A percentile compares a stretch with the other conserved stretches of the same genome.
Evolutionary conservation across 2,329 filamentous ascomycete species (phyloP).

Genomic region (Lachnellula hyalina): DNA sequence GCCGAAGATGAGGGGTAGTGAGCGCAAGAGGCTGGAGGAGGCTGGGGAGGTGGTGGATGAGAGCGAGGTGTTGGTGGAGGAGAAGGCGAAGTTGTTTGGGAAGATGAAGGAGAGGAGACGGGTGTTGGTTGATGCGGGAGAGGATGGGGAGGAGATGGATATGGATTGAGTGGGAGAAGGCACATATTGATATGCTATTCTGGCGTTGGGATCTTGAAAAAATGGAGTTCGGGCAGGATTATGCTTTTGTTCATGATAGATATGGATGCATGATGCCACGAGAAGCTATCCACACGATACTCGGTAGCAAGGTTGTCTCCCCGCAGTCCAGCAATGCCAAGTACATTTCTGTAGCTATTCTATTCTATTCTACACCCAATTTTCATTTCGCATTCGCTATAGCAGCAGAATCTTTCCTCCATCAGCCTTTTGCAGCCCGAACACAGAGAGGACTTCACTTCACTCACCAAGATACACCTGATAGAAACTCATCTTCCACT

Average conservation of each 20-base stretch:
- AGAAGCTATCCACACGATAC: too few species aligned
- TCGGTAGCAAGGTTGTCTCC: too few species aligned
- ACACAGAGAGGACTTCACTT: not conserved
- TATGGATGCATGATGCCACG: not conserved
- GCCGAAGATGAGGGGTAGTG: constrained; percentile 62
- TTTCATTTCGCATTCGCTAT: constrained; percentile 19
- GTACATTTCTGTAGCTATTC: too few species aligned
- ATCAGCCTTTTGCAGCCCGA: not conserved
- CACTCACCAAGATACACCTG: constrained; percentile 26
- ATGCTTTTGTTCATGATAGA: not conserved
- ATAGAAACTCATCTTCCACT: constrained; percentile 28
- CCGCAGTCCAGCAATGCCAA: not conserved
- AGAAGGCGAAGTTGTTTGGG: constrained; percentile 33
- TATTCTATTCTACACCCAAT: too few species aligned
- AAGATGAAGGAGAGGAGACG: constrained; percentile 37
- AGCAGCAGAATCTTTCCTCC: constrained; percentile 17
- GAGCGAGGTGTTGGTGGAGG: constrained; percentile 37
- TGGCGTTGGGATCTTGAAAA: constrained; percentile 4
- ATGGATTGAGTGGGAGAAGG: constrained; percentile 35
- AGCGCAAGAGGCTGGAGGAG: constrained; percentile 54
- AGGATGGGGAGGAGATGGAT: constrained; percentile 41
- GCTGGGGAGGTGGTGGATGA: constrained; percentile 48
- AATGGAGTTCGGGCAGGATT: constrained; percentile 10
- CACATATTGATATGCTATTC: not conserved
- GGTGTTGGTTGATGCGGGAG: constrained; percentile 34